Percentiles rank a stretch among this genome's conserved stretches.
Evolutionary conservation across 1,139 yeast species (phyloP).

Genomic region (Pichia inconspicua): DNA sequence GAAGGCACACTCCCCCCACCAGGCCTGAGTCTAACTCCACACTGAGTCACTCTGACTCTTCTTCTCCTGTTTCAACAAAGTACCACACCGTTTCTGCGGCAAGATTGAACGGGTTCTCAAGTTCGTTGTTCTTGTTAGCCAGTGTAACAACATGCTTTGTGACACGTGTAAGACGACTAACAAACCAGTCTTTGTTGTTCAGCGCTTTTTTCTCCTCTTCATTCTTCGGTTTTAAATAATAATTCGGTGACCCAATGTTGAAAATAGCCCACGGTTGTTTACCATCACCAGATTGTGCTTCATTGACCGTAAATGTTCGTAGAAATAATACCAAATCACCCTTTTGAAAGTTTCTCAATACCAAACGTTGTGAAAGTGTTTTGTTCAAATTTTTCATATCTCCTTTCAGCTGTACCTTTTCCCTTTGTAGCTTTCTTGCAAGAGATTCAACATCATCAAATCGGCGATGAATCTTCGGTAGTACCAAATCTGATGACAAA

Average conservation of each 20-base stretch:
- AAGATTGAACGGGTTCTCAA: conserved; percentile 42
- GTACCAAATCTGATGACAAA: conserved; percentile 46
- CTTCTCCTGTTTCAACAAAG: conserved; percentile 39
- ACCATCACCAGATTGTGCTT: not conserved
- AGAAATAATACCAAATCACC: conserved; percentile 77
- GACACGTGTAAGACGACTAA: conserved; percentile 50
- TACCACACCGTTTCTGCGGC: conserved; percentile 45
- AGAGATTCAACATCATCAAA: conserved; percentile 87
- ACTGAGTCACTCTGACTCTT: conserved; percentile 16
- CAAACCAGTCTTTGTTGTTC: conserved; percentile 58
- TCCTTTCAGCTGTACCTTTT: conserved; percentile 48
- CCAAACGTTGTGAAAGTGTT: conserved; percentile 44
- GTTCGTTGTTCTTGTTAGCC: conserved; percentile 28
- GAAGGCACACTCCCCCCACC: too few species aligned
- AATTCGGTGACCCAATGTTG: conserved; percentile 75
- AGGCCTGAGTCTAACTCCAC: not conserved
- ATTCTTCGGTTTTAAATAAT: conserved; percentile 42
- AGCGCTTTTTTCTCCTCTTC: conserved; percentile 19
- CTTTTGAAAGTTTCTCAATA: conserved; percentile 55
- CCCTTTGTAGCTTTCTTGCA: conserved; percentile 79
- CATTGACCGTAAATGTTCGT: conserved; percentile 42
- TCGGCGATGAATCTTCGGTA: conserved; percentile 63
- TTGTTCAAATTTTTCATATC: conserved; percentile 33
- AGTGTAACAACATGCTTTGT: conserved; percentile 40
- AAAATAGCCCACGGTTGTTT: conserved; percentile 80